Base-by-base conservation (phyloP, 129 eudicot species). In the Sambucus nigra region DNA sequence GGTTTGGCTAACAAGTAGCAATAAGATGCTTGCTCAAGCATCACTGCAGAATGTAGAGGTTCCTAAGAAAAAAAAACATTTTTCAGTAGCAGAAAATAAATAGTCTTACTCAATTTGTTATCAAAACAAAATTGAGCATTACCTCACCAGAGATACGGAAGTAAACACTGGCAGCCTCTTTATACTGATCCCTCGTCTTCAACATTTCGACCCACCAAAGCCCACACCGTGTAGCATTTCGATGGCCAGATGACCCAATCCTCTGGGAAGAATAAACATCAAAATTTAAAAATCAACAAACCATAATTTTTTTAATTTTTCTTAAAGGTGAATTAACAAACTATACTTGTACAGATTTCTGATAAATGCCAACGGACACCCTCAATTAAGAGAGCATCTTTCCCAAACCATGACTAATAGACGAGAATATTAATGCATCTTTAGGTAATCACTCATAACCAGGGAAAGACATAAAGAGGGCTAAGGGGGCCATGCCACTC, bases 201-300 rank as follows among this genome's bases (percentile, higher is more conserved):
- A 91, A 68, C 95, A 91, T 91, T 66, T 91, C 99, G 40, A 73
- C 94, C 99, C 99, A 91, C 99, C 99, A 91, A 53, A 91, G 85
- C 63, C 95, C 99, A 71, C 99, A 91, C 1, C 99, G 79, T 50
- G 77, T 82, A 40, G 83, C 95, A 73, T 86, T 81, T 51, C 86
- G 81, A 72, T 71, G 73, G 35, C 98, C 93, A 24, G 79, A 47
- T 55, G 84, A 61, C 33, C 99, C 99, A 39, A 85, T 70, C 70
- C 82, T 71, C 99, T 91, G 81, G n/a, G n/a, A n/a, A n/a, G n/a
- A 55, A 67, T 26, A 62, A 39, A 17, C 44, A 53, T 35, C 27
- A 39, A 60, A n/a, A 19, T 16, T 51, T 21, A 16, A 52, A 25
- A 51, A 57, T 57, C 59, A 56, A 57, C 10, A 55, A 42, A 42